These are phyloP conservation scores for Starmera caribaea DNA, from an alignment of 805 yeast species.

Conservation along the genomic window DNA sequence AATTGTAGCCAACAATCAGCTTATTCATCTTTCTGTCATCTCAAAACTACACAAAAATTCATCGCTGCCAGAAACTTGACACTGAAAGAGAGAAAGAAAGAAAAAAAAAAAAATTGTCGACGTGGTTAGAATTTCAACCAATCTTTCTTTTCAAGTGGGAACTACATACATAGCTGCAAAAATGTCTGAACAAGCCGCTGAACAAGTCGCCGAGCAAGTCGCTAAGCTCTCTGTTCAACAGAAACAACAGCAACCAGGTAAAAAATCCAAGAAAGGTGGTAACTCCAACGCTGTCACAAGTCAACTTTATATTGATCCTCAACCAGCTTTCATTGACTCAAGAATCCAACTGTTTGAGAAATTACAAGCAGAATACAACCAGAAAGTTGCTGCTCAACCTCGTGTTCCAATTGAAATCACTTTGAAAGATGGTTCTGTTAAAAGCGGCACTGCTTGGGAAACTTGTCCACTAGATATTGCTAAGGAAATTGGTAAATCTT, in stretches of 20 bases:
- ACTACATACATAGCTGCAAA: too few relatives aligned
- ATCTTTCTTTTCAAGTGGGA: too few relatives aligned
- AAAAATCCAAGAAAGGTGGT: conserved; percentile 34
- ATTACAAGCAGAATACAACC: conserved; percentile 71
- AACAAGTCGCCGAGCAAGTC: conserved; percentile 39
- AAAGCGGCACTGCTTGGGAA: conserved; percentile 79
- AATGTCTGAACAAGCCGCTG: conserved; percentile 20
- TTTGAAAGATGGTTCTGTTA: conserved; percentile 75
- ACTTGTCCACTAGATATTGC: conserved; percentile 88
- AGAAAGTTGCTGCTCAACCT: conserved; percentile 49
- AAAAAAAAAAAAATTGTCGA: too few relatives aligned
- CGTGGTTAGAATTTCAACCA: too few relatives aligned
- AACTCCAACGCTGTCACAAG: conserved; percentile 23
- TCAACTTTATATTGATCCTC: conserved; percentile 51
- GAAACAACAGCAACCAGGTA: conserved; percentile 14
- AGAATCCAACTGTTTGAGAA: conserved; percentile 74
- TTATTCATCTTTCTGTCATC: too few relatives aligned
- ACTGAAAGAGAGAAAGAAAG: too few relatives aligned
- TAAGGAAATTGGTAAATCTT: conserved; percentile 71
- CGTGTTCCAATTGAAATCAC: conserved; percentile 67
- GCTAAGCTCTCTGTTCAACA: conserved; percentile 17
- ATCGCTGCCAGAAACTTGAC: too few relatives aligned
- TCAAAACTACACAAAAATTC: too few relatives aligned
- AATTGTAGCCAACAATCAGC: too few relatives aligned
- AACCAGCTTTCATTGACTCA: conserved; percentile 75